These are phyloP conservation scores for Apostasia ramifera DNA, from an alignment of 106 monocot genomes.

Conservation along the genomic window DNA sequence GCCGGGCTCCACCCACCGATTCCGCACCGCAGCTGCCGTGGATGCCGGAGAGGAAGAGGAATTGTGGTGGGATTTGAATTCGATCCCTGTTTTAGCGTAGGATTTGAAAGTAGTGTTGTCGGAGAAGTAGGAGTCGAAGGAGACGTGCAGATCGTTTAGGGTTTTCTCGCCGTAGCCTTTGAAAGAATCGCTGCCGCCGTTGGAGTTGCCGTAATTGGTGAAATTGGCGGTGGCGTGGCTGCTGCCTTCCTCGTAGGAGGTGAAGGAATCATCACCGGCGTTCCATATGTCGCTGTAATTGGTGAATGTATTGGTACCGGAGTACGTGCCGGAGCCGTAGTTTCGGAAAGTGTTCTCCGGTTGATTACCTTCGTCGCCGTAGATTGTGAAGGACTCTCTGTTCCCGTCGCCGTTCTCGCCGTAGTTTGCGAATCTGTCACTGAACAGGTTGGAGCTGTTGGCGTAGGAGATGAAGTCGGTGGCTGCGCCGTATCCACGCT, in stretches of 20 bases:
- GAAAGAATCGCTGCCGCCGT: constrained; percentile 44
- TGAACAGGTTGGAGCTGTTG: constrained; percentile 57
- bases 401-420: constrained; percentile 41
- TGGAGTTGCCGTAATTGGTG: constrained; percentile 69
- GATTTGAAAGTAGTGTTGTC: too few relatives aligned
- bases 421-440: constrained; percentile 52
- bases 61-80: too few relatives aligned
- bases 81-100: too few relatives aligned
- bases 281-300: constrained; percentile 72
- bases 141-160: too few relatives aligned
- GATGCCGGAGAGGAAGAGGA: too few relatives aligned
- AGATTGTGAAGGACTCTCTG: constrained; percentile 30
- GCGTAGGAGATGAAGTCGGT: constrained; percentile 47
- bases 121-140: too few relatives aligned
- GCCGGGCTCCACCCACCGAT: too few relatives aligned
- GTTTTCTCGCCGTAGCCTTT: too few relatives aligned
- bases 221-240: constrained; percentile 34
- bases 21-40: too few relatives aligned
- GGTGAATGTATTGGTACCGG: constrained; percentile 30
- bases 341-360: constrained; percentile 60
- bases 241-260: constrained; percentile 57
- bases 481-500: constrained; percentile 28
- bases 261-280: constrained; percentile 78
- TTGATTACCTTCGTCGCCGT: constrained; percentile 61
- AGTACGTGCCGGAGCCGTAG: constrained; percentile 57